phyloP scores from a whole-genome alignment of 1,284 basidiomycete species.

The Ceratobasidium sp. region DNA sequence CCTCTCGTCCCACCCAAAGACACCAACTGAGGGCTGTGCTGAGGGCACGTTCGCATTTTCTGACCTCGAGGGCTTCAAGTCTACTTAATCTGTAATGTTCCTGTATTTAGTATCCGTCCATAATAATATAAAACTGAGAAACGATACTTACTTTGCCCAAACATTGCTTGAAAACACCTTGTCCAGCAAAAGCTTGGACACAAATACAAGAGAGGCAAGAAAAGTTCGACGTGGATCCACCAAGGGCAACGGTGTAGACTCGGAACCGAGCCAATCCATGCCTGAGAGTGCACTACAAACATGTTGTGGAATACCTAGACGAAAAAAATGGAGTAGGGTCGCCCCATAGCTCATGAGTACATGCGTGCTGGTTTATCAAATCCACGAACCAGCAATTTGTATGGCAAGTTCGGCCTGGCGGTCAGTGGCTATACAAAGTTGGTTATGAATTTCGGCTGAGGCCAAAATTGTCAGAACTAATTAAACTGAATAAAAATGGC shows the following conservation, averaged over 20 bases:
- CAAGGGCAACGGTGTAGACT: constrained; percentile 63
- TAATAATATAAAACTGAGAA: not conserved
- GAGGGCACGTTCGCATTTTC: too few species aligned
- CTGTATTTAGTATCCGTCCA: not conserved
- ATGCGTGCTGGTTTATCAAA: not conserved
- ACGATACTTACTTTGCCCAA: constrained; percentile 75
- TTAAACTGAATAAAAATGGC: not conserved
- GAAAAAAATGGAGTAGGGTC: not conserved
- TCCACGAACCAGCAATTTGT: constrained; percentile 35
- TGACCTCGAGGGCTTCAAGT: too few species aligned
- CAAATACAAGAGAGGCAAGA: constrained; percentile 86
- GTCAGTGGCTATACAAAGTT: constrained; percentile 18
- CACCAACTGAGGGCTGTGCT: too few species aligned
- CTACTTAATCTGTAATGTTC: constrained; percentile 64
- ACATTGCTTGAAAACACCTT: constrained; percentile 92
- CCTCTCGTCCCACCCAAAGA: too few species aligned
- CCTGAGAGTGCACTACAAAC: not conserved
- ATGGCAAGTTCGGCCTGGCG: constrained; percentile 8
- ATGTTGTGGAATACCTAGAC: not conserved
- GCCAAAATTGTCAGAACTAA: not conserved
- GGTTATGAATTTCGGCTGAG: constrained; percentile 36
- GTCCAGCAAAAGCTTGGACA: constrained; percentile 93
- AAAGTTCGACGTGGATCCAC: constrained; percentile 89
- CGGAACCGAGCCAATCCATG: constrained; percentile 9
- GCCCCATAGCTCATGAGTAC: not conserved